A percentile compares a stretch with the other conserved stretches of the same genome.
phyloP scores from a whole-genome alignment of 805 yeast species.

The Saccharomycopsis schoenii region DNA sequence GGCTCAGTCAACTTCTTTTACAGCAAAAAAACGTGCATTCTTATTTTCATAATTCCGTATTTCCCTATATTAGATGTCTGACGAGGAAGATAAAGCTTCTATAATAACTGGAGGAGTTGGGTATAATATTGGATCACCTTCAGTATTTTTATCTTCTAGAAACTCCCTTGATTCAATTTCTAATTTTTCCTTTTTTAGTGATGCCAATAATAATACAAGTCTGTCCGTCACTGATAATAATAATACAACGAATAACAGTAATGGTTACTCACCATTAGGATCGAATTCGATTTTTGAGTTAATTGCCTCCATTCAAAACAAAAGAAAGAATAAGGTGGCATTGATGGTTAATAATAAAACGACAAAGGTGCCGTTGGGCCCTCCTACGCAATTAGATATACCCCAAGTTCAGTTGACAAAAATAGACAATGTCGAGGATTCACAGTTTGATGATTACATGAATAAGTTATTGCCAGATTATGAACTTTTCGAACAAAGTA shows the following conservation, averaged over 20 bases:
- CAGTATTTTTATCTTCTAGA: slow-evolving; percentile 7
- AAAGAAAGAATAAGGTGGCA: slow-evolving; percentile 26
- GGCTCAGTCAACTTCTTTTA: no score
- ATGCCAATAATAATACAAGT: not conserved
- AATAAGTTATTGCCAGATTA: slow-evolving; percentile 35
- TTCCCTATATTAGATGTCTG: not conserved
- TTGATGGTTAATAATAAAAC: slow-evolving; percentile 27
- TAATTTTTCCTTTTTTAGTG: slow-evolving; percentile 11
- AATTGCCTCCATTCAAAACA: slow-evolving; percentile 49
- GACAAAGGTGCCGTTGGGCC: slow-evolving; percentile 36
- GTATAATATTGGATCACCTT: slow-evolving; percentile 17
- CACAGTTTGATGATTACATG: slow-evolving; percentile 36
- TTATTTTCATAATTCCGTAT: not conserved
- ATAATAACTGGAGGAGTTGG: slow-evolving; percentile 19
- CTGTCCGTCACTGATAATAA: not conserved
- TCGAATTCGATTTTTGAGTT: slow-evolving; percentile 72
- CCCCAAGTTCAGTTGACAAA: slow-evolving; percentile 67
- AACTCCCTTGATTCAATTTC: slow-evolving; percentile 15
- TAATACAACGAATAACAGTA: not conserved
- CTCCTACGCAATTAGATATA: slow-evolving; percentile 76
- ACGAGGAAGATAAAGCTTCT: slow-evolving; percentile 14
- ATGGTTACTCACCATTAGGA: slow-evolving; percentile 37
- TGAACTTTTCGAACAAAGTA: slow-evolving; percentile 33
- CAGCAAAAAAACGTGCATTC: not conserved
- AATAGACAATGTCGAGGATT: slow-evolving; percentile 34